Base-by-base conservation (phyloP, 345 rosid genomes). In the Salix purpurea region DNA sequence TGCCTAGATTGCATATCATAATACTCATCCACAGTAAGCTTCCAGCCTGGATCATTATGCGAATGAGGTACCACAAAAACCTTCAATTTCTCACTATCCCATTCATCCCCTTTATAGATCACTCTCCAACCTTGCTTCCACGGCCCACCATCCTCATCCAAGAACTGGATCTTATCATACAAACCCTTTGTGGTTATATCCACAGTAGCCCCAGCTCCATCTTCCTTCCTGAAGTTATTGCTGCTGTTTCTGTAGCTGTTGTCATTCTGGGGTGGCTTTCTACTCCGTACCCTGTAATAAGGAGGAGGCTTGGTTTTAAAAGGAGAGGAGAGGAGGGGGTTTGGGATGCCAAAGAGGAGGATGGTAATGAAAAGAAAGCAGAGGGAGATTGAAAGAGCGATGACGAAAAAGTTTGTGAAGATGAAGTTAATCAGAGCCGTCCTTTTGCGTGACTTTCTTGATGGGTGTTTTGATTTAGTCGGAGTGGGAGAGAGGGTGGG, bases 21-120 rank as follows among this genome's bases (percentile, higher is more conserved):
- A 74, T 96, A 96, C 95, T 96, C 99, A 5, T 94, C 98, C 26
- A 96, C 98, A 0, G 99, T 96, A 52, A 91, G 82, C 86, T 89
- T 96, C 99, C 99, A 96, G 8, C 98, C 99, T 7, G 99, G 99
- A 88, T 96, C 99, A 72, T 96, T 93, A 83, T 96, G 99, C 36
- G 99, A 96, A 74, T 94, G 99, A 61, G 99, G 99, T 76, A 90
- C 93, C 32, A 96, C 97, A 83, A 96, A 82, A 54, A 94, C 81
- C 88, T 96, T 96, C 81, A 94, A 80, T 77, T 85, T 90, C 91
- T 94, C 97, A 42, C 60, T 72, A 78, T 94, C 91, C 99, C 99
- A 96, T 78, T 96, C 99, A 34, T 88, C 77, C 36, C 97, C 97
- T 78, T 77, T 85, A 69, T 96, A 93, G 28, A 70, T 79, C 36